These are phyloP conservation scores for Boletus rubescentipes DNA, from an alignment of 768 basidiomycete species.

Conservation along the genomic window DNA sequence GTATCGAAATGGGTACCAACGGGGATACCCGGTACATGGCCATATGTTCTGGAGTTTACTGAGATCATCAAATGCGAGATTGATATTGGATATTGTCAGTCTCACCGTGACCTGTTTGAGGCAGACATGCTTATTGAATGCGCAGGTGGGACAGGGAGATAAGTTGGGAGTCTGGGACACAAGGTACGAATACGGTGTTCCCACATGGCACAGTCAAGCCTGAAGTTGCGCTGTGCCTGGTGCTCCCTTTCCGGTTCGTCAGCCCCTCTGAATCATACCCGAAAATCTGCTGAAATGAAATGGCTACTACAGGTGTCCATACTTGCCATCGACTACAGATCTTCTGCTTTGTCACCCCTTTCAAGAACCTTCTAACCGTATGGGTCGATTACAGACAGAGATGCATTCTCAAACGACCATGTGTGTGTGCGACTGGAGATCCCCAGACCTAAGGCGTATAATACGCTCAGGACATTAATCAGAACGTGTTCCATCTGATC, in stretches of 20 bases:
- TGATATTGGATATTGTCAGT: background rate
- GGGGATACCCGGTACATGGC: background rate
- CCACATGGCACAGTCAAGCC: no score
- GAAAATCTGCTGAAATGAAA: background rate
- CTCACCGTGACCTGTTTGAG: background rate
- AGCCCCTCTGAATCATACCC: background rate
- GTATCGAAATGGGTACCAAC: background rate
- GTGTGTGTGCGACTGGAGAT: background rate
- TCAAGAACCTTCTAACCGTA: no score
- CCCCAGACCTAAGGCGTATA: background rate
- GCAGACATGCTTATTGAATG: no score
- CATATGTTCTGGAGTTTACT: background rate
- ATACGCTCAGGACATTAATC: no score
- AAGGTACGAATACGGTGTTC: no score
- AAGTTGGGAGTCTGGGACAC: no score
- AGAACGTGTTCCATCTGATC: no score
- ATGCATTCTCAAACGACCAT: background rate
- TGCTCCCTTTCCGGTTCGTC: background rate
- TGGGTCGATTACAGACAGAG: background rate
- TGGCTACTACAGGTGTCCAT: no score
- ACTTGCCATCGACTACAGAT: no score
- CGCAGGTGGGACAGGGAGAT: no score
- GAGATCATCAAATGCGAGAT: background rate
- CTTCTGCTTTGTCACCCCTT: conserved; percentile 1
- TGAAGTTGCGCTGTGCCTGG: no score